Base-by-base conservation (phyloP, 495 filamentous ascomycete genomes). In the Annulohypoxylon moriforme region DNA sequence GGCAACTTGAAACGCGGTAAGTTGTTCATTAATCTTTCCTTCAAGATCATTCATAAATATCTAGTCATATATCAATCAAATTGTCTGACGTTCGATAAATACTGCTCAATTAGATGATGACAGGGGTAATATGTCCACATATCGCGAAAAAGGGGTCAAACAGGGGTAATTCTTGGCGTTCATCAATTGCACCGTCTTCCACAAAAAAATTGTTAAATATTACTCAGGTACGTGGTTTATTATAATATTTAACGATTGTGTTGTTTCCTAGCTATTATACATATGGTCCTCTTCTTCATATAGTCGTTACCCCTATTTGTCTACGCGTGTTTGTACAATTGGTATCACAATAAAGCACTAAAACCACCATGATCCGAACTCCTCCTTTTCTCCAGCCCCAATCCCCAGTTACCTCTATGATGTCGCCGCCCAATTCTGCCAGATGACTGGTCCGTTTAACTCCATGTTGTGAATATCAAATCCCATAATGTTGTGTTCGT, bases 401-500 rank as follows among this genome's bases (percentile, higher is more conserved):
- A n/a, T 29, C 16, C 10, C 47, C 13, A 7, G 24, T 24, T n/a
- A n/a, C 6, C 13, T 40, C 20, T 58, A 58, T 18, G 55, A 34
- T 18, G 27, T 24, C 22, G 55, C 3, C 22, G 55, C 31, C 55
- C 55, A 58, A 27, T 58, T 38, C 20, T 58, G 55, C 55, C 55
- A 58, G 13, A 58, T 58, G 36, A 40, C 20, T 13, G 55, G 55
- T 20, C 33, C 55, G 22, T 58, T 58, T 22, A 58, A 58, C 55
- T 58, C 55, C 34, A 40, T 40, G 34, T 29, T 38, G 34, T 58
- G 36, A 24, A 58, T 38, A 20, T 58, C 55, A 58, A 58, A 58
- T 13, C 27, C 55, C 55, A 58, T 40, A 36, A 40, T 42, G 24
- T 36, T 22, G 10, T 16, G 55, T 27, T 58, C 55, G 11, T 58